Evolutionary conservation across 2,329 filamentous ascomycete species (phyloP).

Genomic region (Cadophora sp.): DNA sequence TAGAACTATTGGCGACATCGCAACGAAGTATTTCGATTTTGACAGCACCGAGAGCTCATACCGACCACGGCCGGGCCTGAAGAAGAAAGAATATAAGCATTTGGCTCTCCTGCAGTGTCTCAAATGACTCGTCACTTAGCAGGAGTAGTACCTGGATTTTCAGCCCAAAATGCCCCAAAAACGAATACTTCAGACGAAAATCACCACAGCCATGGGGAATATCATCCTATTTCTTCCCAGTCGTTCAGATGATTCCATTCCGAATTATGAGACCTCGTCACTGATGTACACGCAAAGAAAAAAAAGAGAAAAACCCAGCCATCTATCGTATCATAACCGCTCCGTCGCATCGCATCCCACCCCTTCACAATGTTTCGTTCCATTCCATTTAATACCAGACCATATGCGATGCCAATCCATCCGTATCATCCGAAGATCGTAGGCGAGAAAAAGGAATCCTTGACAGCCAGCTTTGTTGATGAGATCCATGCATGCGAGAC

Average conservation of each 20-base stretch:
- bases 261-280: not conserved
- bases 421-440: not conserved
- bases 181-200: not conserved
- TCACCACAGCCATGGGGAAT: not conserved
- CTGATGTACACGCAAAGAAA: constrained; percentile 17
- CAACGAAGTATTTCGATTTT: no score
- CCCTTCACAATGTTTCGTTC: no score
- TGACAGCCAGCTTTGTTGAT: not conserved
- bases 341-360: not conserved
- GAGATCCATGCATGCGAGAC: not conserved
- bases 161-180: not conserved
- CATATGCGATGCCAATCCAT: not conserved
- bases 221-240: not conserved
- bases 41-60: no score
- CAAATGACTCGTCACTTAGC: no score
- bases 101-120: no score
- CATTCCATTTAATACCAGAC: not conserved
- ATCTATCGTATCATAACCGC: constrained; percentile 19
- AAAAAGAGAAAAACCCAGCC: constrained; percentile 7
- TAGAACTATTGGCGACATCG: no score
- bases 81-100: no score
- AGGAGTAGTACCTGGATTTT: not conserved
- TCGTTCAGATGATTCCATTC: constrained; percentile 6
- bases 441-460: not conserved
- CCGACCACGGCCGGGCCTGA: no score